Evolutionary conservation across 2,329 filamentous ascomycete species (phyloP), one percentile per base, ranked within the genome.

Genomic region (Aspergillus piperis): DNA sequence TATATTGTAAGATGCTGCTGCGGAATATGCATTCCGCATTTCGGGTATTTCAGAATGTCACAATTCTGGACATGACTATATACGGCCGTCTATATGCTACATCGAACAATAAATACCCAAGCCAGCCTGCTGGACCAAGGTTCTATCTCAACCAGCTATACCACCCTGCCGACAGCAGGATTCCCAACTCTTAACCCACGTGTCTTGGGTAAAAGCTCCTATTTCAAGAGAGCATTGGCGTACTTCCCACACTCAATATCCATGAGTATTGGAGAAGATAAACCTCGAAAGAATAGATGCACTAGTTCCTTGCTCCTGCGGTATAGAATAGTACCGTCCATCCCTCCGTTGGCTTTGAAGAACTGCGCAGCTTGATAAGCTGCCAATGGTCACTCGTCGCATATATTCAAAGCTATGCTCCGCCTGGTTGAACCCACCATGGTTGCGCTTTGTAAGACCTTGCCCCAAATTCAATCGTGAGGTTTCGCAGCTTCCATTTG

Each of bases 401-500:
- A 11, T 10, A 11, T 21, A 13, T 44, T 44, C 17, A 11, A 2
- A 44, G 41, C 10, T 44, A 23, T 44, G 8, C 3, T 21, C 5
- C 4, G 1, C 41, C 11, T 11, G 21, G 19, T 23, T 3, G 10
- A 23, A 2, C 19, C 41, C 19, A 7, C 15, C 41, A 13, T 0
- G 5, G 10, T 44, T 23, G 19, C 10, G 2, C 17, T 21, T 11
- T 15, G 6, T 23, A 44, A 21, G 5, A 13, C 10, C 1, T 44
- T 13, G 41, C 41, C 5, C 1, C 13, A 2, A 0, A 44, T 19
- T 47, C 53, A 44, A 2, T 21, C 23, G 3, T 32, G 41, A 30
- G 39, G 41, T 2, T 44, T 21, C 8, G 8, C 19, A 5, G 44
- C 15, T 42, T 17, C 51, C 89, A 97, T 96, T 77, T 98, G 94